Percentiles rank a stretch among this genome's conserved stretches.
Conservation (phyloP, 768 basidiomycete genomes). For the Royoungia palumana region DNA sequence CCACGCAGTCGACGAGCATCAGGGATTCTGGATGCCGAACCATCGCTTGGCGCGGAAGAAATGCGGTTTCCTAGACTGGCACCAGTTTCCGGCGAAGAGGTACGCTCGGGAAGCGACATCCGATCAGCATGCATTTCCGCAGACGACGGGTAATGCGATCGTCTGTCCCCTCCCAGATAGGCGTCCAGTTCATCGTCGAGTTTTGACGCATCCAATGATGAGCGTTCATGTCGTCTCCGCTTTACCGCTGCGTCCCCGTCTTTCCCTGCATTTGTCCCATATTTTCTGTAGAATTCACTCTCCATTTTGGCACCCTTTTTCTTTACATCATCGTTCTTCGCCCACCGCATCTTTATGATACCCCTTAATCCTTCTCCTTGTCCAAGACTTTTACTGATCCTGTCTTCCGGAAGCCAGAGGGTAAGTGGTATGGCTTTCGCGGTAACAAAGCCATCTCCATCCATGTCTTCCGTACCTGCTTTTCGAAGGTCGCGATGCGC, state of each 20-base stretch:
- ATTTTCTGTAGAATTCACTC: conserved; percentile 77
- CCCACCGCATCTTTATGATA: conserved; percentile 72
- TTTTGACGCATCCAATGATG: conserved; percentile 35
- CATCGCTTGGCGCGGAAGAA: conserved; percentile 34
- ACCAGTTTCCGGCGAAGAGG: conserved; percentile 44
- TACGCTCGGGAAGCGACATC: conserved; percentile 57
- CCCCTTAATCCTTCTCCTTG: conserved; percentile 67
- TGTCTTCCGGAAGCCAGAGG: conserved; percentile 77
- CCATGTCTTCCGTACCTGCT: conserved; percentile 44
- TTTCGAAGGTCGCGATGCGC: conserved; percentile 54
- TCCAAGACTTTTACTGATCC: conserved; percentile 69
- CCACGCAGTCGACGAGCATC: conserved; percentile 19
- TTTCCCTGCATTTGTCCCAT: conserved; percentile 65
- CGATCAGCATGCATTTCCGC: conserved; percentile 72
- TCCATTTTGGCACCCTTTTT: conserved; percentile 67
- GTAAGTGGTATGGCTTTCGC: conserved; percentile 70
- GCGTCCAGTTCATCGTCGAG: conserved; percentile 69
- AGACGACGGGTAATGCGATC: conserved; percentile 43
- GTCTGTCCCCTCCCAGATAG: conserved; percentile 53
- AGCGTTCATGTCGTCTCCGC: conserved; percentile 35
- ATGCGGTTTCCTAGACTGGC: conserved; percentile 43
- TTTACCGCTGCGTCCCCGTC: conserved; percentile 42
- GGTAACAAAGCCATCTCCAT: conserved; percentile 54
- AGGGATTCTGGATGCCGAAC: conserved; percentile 16
- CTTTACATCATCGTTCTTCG: conserved; percentile 67